Conservation (phyloP, 164 flowering plant genomes). For the Nymphaea colorata region DNA sequence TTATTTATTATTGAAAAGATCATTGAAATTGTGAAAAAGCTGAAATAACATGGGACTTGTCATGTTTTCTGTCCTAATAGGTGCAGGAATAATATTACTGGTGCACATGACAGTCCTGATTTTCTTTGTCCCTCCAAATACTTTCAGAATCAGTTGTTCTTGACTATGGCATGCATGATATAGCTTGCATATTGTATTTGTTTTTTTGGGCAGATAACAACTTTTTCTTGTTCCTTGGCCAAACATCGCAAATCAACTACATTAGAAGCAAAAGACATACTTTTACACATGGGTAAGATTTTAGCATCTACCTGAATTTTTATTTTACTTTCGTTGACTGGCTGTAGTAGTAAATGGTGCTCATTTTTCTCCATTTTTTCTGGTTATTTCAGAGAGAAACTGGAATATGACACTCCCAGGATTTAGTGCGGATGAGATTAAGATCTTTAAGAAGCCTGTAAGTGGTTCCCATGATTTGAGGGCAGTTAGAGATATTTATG, state of each 20-base stretch:
- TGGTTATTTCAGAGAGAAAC: constrained; percentile 51
- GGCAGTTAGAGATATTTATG: not conserved
- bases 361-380: not conserved
- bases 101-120: no score
- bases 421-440: constrained; percentile 87
- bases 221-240: constrained; percentile 88
- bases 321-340: not conserved
- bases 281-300: constrained; percentile 79
- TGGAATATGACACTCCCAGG: constrained; percentile 96
- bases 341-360: not conserved
- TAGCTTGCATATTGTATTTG: not conserved
- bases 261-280: constrained; percentile 91
- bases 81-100: no score
- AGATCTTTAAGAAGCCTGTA: constrained; percentile 69
- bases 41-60: no score
- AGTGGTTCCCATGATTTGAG: constrained; percentile 4
- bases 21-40: no score
- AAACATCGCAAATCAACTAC: constrained; percentile 85
- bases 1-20: no score
- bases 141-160: no score
- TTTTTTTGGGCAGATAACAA: constrained; percentile 43
- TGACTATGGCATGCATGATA: no score
- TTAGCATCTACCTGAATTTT: not conserved
- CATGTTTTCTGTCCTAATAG: no score
- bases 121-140: no score